Base-by-base conservation (phyloP, 148 eudicot species). In the Heliamphora exappendiculata region DNA sequence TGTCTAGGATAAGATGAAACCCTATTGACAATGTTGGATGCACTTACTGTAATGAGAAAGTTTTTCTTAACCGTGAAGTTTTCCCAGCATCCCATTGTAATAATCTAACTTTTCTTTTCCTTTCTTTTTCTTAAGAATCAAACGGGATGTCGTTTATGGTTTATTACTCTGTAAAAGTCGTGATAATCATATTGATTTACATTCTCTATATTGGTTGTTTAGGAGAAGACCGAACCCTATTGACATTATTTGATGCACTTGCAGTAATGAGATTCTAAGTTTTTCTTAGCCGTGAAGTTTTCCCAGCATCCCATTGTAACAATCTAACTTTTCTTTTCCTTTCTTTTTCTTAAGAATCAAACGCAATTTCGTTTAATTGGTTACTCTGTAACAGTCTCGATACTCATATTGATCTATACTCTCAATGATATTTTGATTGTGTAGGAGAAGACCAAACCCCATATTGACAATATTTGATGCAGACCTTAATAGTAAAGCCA, bases 181-280 rank as follows among this genome's bases (percentile, higher is more conserved):
- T 73, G 76, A 51, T 72, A 33, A 42, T 57, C 14, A 14, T 26
- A 33, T 7, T 39, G 49, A 26, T 37, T 55, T 24, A 37, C 22
- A 20, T 20, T 73, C 22, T 55, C 64, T 57, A 3, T 39, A 22
- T 55, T 37, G 47, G 22, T 24, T 33, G 49, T 55, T 37, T 57
- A 57, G 76, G 66, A 55, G 76, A 55, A 73, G 47, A 20, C 50
- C 28, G 36, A 72, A 55, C 49, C 50, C 76, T 57, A 60, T n/a
- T n/a, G n/a, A n/a, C n/a, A n/a, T n/a, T n/a, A n/a, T n/a, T n/a
- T n/a, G n/a, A n/a, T n/a, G n/a, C n/a, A n/a, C n/a, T n/a, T n/a
- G n/a, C n/a, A n/a, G n/a, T n/a, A n/a, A n/a, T n/a, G n/a, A n/a
- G n/a, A n/a, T n/a, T n/a, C n/a, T n/a, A n/a, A n/a, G n/a, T n/a